Evolutionary conservation across 768 basidiomycete species (phyloP).

Genomic region (Lentinula lateritia): DNA sequence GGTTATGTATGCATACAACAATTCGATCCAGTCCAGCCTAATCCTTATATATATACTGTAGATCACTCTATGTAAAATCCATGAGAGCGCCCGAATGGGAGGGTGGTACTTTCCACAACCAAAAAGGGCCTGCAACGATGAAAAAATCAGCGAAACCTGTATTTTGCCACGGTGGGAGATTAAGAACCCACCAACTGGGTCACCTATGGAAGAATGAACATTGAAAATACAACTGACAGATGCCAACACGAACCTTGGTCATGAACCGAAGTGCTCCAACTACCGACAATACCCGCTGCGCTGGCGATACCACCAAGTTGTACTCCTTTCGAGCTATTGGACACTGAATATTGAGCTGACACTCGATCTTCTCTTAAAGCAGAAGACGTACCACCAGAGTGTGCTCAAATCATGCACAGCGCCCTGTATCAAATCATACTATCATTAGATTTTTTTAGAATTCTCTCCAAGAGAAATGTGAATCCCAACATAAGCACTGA

Average conservation of each 20-base stretch:
- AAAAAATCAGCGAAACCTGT: slow-evolving; percentile 6
- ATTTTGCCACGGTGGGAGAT: not conserved
- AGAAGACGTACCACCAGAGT: slow-evolving; percentile 50
- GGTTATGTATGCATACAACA: not conserved
- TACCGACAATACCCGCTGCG: slow-evolving; percentile 60
- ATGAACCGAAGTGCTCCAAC: slow-evolving; percentile 62
- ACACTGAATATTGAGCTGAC: not conserved
- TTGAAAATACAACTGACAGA: not conserved
- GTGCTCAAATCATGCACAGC: slow-evolving; percentile 47
- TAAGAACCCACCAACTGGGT: slow-evolving; percentile 53
- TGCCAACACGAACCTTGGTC: slow-evolving; percentile 36
- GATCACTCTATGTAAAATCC: slow-evolving; percentile 13
- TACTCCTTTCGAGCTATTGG: slow-evolving; percentile 54
- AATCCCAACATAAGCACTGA: slow-evolving; percentile 27
- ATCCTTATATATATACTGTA: not conserved
- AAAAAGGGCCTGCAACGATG: slow-evolving; percentile 53
- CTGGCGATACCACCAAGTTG: slow-evolving; percentile 64
- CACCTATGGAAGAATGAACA: slow-evolving; percentile 28
- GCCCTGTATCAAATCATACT: slow-evolving; percentile 28
- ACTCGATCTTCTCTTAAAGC: not conserved
- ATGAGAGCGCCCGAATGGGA: slow-evolving; percentile 29
- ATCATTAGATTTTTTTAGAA: slow-evolving; percentile 8
- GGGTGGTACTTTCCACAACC: slow-evolving; percentile 59
- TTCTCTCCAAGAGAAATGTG: not conserved
- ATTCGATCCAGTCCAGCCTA: not conserved